phyloP scores from a whole-genome alignment of 169 alveolate species.

The Plasmodium gaboni region DNA sequence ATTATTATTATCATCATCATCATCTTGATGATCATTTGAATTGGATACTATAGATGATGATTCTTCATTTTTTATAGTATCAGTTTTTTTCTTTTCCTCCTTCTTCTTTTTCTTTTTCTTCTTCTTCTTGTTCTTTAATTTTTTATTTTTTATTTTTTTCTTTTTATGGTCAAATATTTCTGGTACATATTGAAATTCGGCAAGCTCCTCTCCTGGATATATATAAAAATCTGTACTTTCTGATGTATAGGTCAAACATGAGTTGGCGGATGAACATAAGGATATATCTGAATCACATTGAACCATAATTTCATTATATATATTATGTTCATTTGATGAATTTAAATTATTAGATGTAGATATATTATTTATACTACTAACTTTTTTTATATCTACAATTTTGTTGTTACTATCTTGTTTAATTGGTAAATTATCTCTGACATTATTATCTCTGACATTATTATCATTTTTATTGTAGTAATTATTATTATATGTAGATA shows the following conservation, averaged over 20 bases:
- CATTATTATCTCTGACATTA: not conserved
- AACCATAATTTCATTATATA: slow-evolving; percentile 33
- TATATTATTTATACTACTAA: not conserved
- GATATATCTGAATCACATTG: slow-evolving; percentile 54
- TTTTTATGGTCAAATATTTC: slow-evolving; percentile 74
- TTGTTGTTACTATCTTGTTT: too few relatives aligned
- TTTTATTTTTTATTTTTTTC: slow-evolving; percentile 20
- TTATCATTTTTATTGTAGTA: not conserved
- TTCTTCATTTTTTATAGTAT: too few relatives aligned
- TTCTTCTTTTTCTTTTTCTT: slow-evolving; percentile 7
- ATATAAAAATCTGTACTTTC: slow-evolving; percentile 66
- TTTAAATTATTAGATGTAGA: slow-evolving; percentile 13
- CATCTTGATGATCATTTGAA: too few relatives aligned
- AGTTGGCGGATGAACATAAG: slow-evolving; percentile 60
- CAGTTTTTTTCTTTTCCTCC: not conserved
- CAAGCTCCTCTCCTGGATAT: slow-evolving; percentile 35
- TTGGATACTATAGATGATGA: too few relatives aligned
- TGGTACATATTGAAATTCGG: slow-evolving; percentile 31
- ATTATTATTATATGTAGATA: not conserved
- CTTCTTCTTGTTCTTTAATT: slow-evolving; percentile 17
- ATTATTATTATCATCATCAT: too few relatives aligned
- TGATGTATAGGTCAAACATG: slow-evolving; percentile 53
- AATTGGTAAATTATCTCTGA: not conserved
- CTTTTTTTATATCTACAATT: not conserved
- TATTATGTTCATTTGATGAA: slow-evolving; percentile 34